Evolutionary conservation across 306 rosid species (phyloP).

Genomic region (Cucurbita moschata): DNA sequence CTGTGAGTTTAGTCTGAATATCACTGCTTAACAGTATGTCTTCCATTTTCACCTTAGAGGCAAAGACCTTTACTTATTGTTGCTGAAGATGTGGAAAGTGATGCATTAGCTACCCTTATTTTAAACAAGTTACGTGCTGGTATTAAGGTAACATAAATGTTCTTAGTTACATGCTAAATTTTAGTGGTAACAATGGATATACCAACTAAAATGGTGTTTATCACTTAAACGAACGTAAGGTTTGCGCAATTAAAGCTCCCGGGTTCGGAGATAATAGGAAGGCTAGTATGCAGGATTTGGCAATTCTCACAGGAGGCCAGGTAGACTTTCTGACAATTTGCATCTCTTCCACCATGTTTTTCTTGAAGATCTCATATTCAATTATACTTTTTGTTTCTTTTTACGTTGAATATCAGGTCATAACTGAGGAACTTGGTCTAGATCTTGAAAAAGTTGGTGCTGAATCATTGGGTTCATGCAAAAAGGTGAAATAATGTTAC

Average conservation of each 20-base stretch:
- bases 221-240: constrained; percentile 18
- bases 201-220: background rate
- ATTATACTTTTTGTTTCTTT: background rate
- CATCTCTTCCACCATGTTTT: background rate
- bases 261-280: constrained; percentile 91
- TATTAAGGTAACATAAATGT: constrained; percentile 38
- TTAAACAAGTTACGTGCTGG: constrained; percentile 92
- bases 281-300: constrained; percentile 64
- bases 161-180: background rate
- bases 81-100: constrained; percentile 87
- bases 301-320: constrained; percentile 72
- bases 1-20: background rate
- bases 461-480: constrained; percentile 72
- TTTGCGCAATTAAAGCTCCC: constrained; percentile 91
- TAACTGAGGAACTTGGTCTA: constrained; percentile 88
- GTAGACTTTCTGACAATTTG: constrained; percentile 21
- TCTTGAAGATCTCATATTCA: background rate
- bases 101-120: constrained; percentile 81
- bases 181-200: background rate
- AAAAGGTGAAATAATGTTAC: constrained; percentile 32
- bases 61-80: constrained; percentile 74
- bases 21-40: constrained; percentile 4
- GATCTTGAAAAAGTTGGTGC: constrained; percentile 68
- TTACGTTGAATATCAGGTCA: constrained; percentile 31
- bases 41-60: constrained; percentile 25